A percentile compares a stretch with the other conserved stretches of the same genome.
phyloP scores from a whole-genome alignment of 2,329 filamentous ascomycete genomes.

The Sporothrix variecibatus region DNA sequence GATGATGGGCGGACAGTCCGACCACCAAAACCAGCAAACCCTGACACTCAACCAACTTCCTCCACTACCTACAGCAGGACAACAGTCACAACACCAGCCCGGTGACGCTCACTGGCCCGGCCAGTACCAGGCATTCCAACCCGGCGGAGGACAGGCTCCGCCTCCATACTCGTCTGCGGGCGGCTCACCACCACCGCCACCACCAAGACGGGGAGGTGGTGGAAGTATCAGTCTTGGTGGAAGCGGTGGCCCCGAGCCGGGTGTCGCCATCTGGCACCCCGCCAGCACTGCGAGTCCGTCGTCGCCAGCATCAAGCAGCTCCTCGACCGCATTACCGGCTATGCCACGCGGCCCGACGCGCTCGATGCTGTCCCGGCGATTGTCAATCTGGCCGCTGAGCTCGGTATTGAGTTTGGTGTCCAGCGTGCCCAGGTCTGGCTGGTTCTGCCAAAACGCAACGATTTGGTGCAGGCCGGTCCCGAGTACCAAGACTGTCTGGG shows the following conservation, averaged over 20 bases:
- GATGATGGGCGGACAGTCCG: neutral
- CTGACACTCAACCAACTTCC: slow-evolving; percentile 1
- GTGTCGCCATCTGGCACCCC: slow-evolving; percentile 17
- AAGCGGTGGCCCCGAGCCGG: neutral
- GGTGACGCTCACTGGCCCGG: neutral
- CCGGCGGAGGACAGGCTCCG: slow-evolving; percentile 1
- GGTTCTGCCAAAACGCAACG: neutral
- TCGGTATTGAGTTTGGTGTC: slow-evolving; percentile 30
- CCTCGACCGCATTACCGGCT: slow-evolving; percentile 25
- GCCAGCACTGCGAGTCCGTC: slow-evolving; percentile 23
- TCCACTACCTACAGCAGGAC: neutral
- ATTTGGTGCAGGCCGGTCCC: slow-evolving; percentile 19
- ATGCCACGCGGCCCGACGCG: slow-evolving; percentile 17
- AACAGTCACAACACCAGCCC: neutral
- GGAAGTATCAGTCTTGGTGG: neutral
- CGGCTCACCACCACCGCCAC: neutral
- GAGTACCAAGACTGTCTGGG: slow-evolving; percentile 29
- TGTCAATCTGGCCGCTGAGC: slow-evolving; percentile 25
- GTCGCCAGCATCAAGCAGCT: slow-evolving; percentile 4
- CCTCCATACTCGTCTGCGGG: neutral
- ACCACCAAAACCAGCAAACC: slow-evolving; percentile 20
- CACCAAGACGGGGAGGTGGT: neutral
- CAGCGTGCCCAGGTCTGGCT: slow-evolving; percentile 28
- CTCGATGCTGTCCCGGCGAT: slow-evolving; percentile 21
- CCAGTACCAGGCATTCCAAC: slow-evolving; percentile 21